Base-by-base conservation (phyloP, 495 filamentous ascomycete genomes). In the Aspergillus asperescens region DNA sequence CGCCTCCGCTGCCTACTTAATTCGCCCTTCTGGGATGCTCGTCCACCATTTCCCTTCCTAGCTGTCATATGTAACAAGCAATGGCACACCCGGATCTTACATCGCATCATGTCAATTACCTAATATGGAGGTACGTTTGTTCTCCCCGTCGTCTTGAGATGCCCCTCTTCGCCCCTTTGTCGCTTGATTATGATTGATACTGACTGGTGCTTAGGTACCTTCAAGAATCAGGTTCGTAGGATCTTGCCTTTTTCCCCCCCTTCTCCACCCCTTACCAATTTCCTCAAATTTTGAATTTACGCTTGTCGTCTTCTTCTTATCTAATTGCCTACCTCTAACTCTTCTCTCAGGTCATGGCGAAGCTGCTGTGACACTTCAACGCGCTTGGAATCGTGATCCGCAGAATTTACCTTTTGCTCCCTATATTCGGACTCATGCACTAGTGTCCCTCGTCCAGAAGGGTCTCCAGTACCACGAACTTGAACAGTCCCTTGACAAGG, bases 61-160 rank as follows among this genome's bases (percentile, higher is more conserved):
- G 41, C 44, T 55, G 53, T 67, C 64, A 65, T 63, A 73, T 59
- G 70, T 75, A 68, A 64, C 77, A 73, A 70, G 72, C 68, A 63
- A 78, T 78, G 76, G 65, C 70, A 64, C 70, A 68, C 54, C 70
- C 66, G 48, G 66, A 74, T 61, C 80, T 98, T 63, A 86, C 88
- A 70, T 92, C 90, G 55, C 83, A 96, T 77, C 86, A 92, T 74
- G 82, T 97, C 76, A 98, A 97, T 80, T 97, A 92, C 78, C 78
- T 98, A 74, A 88, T 98, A 77, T 95, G 90, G 88, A 90, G 90
- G 89, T 96, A 81, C 71, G 89, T 81, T n/a, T n/a, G 23, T 5
- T 49, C 50, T 22, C 13, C 54, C 12, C 23, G 10, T n/a, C n/a
- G 8, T 10, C 23, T 48, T 52, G 38, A 35, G 25, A 47, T 42